These are phyloP conservation scores for Phytophthora podocarpi DNA, from an alignment of 352 stramenopile genomes.

Conservation along the genomic window DNA sequence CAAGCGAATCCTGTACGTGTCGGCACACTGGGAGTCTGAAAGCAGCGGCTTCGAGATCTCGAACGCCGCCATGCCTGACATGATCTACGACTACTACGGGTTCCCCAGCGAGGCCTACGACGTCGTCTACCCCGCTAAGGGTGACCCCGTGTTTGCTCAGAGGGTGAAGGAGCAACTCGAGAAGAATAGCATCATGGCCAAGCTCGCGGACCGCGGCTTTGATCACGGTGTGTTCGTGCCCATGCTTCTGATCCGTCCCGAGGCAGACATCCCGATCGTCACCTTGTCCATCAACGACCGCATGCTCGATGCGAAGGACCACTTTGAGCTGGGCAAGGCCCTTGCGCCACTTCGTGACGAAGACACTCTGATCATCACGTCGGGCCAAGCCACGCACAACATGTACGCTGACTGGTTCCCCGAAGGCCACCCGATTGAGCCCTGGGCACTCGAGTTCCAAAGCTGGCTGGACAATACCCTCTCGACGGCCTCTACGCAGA, in stretches of 20 bases:
- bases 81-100: constrained; percentile 92
- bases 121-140: constrained; percentile 81
- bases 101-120: constrained; percentile 90
- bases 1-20: constrained; percentile 84
- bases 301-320: constrained; percentile 41
- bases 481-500: constrained; percentile 22
- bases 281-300: constrained; percentile 68
- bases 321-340: constrained; percentile 65
- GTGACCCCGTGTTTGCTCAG: constrained; percentile 66
- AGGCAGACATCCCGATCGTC: constrained; percentile 90
- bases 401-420: constrained; percentile 30
- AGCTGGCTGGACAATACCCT: constrained; percentile 41
- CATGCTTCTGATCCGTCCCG: constrained; percentile 87
- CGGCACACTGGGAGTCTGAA: constrained; percentile 85
- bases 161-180: constrained; percentile 69
- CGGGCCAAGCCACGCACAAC: constrained; percentile 56
- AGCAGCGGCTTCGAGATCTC: constrained; percentile 52
- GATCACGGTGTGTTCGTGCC: constrained; percentile 95
- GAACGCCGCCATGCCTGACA: constrained; percentile 45
- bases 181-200: constrained; percentile 48
- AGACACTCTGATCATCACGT: constrained; percentile 75
- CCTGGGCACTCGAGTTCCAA: constrained; percentile 41
- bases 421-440: constrained; percentile 30
- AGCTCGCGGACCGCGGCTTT: constrained; percentile 67
- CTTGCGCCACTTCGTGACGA: constrained; percentile 63